These are phyloP conservation scores for Graphiopsis chlorocephala DNA, from an alignment of 2,329 filamentous ascomycete genomes.

Conservation along the genomic window DNA sequence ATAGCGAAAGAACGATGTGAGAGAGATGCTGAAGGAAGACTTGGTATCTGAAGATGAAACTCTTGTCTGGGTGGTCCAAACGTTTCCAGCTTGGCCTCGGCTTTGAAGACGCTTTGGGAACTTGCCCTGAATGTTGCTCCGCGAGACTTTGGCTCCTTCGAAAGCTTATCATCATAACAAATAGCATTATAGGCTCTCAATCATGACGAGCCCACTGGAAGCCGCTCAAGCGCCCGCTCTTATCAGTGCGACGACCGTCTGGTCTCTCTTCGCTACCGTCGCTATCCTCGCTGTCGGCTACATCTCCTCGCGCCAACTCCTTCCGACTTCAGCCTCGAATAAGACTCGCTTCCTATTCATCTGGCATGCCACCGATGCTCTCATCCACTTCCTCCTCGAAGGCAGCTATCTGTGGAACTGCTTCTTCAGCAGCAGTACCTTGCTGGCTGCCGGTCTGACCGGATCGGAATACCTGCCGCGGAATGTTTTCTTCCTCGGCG, in stretches of 20 bases:
- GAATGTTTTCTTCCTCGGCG: conserved; percentile 53
- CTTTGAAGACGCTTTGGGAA: not conserved
- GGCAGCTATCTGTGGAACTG: conserved; percentile 90
- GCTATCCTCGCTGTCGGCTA: conserved; percentile 55
- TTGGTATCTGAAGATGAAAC: not conserved
- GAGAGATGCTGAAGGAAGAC: not conserved
- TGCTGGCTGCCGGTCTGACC: conserved; percentile 28
- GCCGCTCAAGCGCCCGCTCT: conserved; percentile 17
- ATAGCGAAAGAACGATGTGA: not conserved
- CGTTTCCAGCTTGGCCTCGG: not conserved
- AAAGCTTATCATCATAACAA: not conserved
- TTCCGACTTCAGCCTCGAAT: conserved; percentile 53
- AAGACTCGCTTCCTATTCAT: conserved; percentile 77
- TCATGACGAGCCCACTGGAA: conserved; percentile 2
- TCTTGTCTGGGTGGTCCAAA: not conserved
- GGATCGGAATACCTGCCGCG: conserved; percentile 44
- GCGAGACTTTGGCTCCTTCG: not conserved
- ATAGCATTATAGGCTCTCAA: not conserved
- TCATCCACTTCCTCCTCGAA: conserved; percentile 89
- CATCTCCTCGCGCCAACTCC: conserved; percentile 45
- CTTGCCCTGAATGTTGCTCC: not conserved
- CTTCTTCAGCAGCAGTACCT: conserved; percentile 68
- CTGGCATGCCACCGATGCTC: conserved; percentile 90
- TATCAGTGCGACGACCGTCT: conserved; percentile 51
- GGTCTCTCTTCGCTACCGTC: conserved; percentile 55